Base-by-base conservation (phyloP, 495 filamentous ascomycete species). In the Podospora comata region DNA sequence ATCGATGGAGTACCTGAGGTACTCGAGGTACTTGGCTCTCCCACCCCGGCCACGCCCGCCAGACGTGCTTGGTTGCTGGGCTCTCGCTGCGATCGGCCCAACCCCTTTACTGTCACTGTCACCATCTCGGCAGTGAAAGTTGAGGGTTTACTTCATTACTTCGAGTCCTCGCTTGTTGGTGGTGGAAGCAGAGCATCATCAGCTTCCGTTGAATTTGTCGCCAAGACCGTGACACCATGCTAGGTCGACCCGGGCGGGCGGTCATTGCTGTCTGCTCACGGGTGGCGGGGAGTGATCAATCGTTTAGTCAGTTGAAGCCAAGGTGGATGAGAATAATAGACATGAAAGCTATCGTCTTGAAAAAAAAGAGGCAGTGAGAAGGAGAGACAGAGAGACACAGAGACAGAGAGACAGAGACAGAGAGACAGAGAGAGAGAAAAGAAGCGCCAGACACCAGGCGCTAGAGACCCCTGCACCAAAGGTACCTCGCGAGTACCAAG, bases 401-500 rank as follows among this genome's bases (percentile, higher is more conserved):
- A 5, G 20, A 56, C 16, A 56, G 5, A 56, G 53, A 56, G 53
- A 58, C 18, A 58, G 16, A 58, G 13, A 20, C 7, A 58, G 55
- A 58, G 18, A 11, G 18, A 58, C 20, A 23, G 26, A 30, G 60
- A 23, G 55, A 58, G 2, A 11, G 18, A 58, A 13, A 16, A 48
- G 39, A 48, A 48, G 39, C 39, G 39, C 39, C 39, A 11, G 7
- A 16, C 27, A 15, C 18, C 56, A n/a, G 59, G 16, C 27, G 26
- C 23, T 61, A 26, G 5, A 32, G 20, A 18, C 30, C 59, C 23
- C 16, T 30, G 56, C 32, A 18, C 16, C 26, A 26, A 26, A 61
- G 59, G 61, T 63, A 63, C 61, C 61, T 19, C 32, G 1, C 39
- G 23, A 26, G 56, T 67, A 71, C 64, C 60, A 60, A 2, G 27